Evolutionary conservation across 306 rosid genomes (phyloP), one percentile per base, ranked within the genome.

Genomic region (Acacia confusa): DNA sequence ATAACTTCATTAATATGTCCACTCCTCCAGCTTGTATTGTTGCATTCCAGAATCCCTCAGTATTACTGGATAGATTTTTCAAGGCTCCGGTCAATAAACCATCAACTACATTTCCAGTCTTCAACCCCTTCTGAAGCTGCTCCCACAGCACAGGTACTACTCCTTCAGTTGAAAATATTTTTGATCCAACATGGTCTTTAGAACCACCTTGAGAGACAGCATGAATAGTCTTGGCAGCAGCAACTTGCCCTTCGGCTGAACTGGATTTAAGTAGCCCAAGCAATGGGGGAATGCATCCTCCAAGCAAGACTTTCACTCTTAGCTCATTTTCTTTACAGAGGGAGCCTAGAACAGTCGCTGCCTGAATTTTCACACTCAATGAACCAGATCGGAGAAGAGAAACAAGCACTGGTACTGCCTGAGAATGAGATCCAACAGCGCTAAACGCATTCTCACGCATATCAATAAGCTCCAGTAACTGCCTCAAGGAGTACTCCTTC

Each of bases 381-480:
- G 98, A 92, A 70, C 99, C 99, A 68, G 99, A 92, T 72, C 99
- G 97, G 70, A 95, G 98, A 86, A 95, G 98, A 92, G 99, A 92
- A 86, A 95, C 99, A 81, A 95, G 99, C 43, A 93, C 99, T 73
- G 99, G 99, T 85, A 95, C 99, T 81, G 99, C 99, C 83, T 95
- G 99, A 83, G 99, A 89, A 81, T 95, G 99, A 87, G 99, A 93
- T 86, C 96, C 99, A 85, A 95, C 98, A 19, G 99, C 99, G 92
- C 99, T 93, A 79, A 93, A 95, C 76, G 96, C 99, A 88, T 92
- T 92, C 88, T 93, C 98, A 67, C 99, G 97, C 17, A 86, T 88
- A 76, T 90, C 94, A 85, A 95, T 91, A 86, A 95, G 98, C 84
- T 90, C 98, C 82, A 84, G 79, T 82, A 95, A 86, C 78, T 92